These are phyloP conservation scores for Tetracladium setigerum DNA, from an alignment of 495 filamentous ascomycete genomes.

Conservation along the genomic window DNA sequence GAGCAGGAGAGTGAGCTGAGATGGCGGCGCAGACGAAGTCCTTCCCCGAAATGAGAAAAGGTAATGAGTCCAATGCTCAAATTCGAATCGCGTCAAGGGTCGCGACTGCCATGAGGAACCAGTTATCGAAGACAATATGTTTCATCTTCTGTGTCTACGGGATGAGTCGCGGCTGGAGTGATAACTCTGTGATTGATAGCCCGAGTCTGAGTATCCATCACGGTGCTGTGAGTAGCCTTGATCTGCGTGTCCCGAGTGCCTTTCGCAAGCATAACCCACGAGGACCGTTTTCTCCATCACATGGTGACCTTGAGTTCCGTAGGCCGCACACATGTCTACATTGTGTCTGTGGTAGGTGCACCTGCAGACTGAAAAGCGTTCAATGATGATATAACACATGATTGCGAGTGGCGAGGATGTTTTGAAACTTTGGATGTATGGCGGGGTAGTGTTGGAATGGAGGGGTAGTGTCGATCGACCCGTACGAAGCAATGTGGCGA, in stretches of 20 bases:
- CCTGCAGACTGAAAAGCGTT: constrained; percentile 70
- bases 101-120: constrained; percentile 38
- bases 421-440: background rate
- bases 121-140: constrained; percentile 44
- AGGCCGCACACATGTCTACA: constrained; percentile 64
- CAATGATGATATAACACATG: constrained; percentile 71
- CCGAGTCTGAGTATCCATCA: constrained; percentile 41
- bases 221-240: constrained; percentile 17
- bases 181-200: constrained; percentile 35
- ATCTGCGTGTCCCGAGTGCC: constrained; percentile 41
- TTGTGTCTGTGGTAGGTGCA: constrained; percentile 77
- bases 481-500: background rate
- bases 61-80: constrained; percentile 38
- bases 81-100: constrained; percentile 35
- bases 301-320: constrained; percentile 61
- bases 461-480: constrained; percentile 3
- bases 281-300: constrained; percentile 68
- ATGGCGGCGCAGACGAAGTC: constrained; percentile 35
- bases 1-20: constrained; percentile 39
- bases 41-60: constrained; percentile 42
- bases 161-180: constrained; percentile 33
- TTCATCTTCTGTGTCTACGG: constrained; percentile 38
- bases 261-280: constrained; percentile 70
- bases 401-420: constrained; percentile 2
- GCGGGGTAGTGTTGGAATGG: constrained; percentile 5